Base-by-base conservation (phyloP, 169 alveolate species). In the Plasmodium coatneyi region DNA sequence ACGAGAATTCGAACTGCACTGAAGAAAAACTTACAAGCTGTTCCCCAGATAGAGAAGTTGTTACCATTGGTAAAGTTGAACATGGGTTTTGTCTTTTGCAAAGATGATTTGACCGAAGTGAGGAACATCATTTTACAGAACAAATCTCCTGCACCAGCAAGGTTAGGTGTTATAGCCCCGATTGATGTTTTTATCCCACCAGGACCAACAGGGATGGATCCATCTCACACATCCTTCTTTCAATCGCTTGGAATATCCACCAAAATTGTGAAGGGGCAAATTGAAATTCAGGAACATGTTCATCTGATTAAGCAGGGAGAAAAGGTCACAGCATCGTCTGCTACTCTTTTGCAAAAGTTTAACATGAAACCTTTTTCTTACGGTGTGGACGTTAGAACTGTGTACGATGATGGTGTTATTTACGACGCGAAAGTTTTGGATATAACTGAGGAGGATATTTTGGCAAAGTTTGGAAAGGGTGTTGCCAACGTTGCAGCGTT, bases 181-280 rank as follows among this genome's bases (percentile, higher is more conserved):
- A 96, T 97, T 90, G 99, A 99, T 95, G 99, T 99, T 82, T 97
- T 97, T 96, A 98, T 99, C 83, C 99, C 99, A 12, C 99, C 99
- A 56, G 99, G 99, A 10, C 99, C 99, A 36, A 99, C 99, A 39
- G 99, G 99, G 83, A 97, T 99, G 98, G 99, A 99, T 94, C 99
- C 99, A 41, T 98, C 99, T 34, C 99, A 98, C 96, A 99, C 99
- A 39, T 97, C 99, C 78, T 99, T 99, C 99, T 99, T 99, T 99
- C 99, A 99, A 96, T 99, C 99, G 49, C 97, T 99, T 92, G 99
- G 99, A 91, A 99, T 99, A 92, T 98, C 99, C 14, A 99, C 99
- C 84, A 99, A 99, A 96, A 99, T 99, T 94, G 99, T 98, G 92
- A 99, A 98, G 97, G 99, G 99, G 74, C 99, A 99, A 95, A 99